Base-by-base conservation (phyloP, 306 rosid species). In the Neltuma alba region DNA sequence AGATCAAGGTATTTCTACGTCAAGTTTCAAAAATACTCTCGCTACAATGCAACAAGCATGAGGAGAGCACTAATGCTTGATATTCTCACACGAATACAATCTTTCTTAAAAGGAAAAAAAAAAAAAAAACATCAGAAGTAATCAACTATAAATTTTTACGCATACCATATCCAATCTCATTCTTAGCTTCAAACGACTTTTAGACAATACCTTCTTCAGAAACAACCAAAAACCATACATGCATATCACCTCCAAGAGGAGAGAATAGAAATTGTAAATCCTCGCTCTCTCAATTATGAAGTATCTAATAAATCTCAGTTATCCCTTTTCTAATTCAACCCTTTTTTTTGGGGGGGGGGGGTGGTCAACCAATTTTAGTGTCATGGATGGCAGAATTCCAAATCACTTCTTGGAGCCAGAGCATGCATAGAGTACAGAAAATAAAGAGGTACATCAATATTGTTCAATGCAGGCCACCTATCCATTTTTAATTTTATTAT, bases 391-490 rank as follows among this genome's bases (percentile, higher is more conserved):
- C 70, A 79, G 45, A 28, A 66, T 63, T 64, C 67, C 73, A 72
- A 75, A 67, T 61, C 60, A 68, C 52, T 70, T 70, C 60, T 54
- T 48, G 50, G 81, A 82, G 75, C n/a, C 38, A 30, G 48, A 15
- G 75, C 65, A 79, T 69, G 81, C 47, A 79, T 77, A 81, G 76
- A 42, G 83, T 72, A 85, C 80, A 84, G 73, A 69, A 67, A 82
- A 76, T 88, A 81, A 90, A 76, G 75, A 72, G 83, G 89, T 58
- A 83, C 86, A 86, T 75, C 54, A 69, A 74, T 76, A 83, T 74
- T 76, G 85, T 85, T 89, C 81, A 89, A 89, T 86, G 92, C 87
- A 83, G 85, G 91, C 84, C 72, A 85, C 86, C 86, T 78, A 69
- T 79, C 69, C 30, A 20, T 34, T 33, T 58, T 16, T 40, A 36